Conservation (phyloP, 495 filamentous ascomycete genomes). For the Aspergillus incahuasiensis region DNA sequence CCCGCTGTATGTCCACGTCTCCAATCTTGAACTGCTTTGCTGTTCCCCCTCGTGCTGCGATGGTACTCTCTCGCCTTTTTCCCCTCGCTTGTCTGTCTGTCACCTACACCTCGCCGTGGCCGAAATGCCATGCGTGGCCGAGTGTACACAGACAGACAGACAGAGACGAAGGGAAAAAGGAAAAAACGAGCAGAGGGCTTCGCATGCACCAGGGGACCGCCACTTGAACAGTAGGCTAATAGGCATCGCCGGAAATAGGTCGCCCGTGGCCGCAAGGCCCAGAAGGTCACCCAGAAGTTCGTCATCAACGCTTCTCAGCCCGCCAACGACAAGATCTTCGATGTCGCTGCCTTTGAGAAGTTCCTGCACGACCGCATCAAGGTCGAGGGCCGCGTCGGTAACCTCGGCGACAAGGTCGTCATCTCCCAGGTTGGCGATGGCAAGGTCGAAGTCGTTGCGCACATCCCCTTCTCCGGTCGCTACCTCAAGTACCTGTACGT, state of each 20-base stretch:
- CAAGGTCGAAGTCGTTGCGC: slow-evolving; percentile 95
- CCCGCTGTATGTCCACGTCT: slow-evolving; percentile 64
- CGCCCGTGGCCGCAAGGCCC: slow-evolving; percentile 53
- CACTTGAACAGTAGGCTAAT: slow-evolving; percentile 95
- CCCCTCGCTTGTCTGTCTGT: too few species aligned
- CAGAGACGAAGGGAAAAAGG: neutral
- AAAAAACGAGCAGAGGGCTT: neutral
- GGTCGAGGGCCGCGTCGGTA: slow-evolving; percentile 95
- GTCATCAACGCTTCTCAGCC: slow-evolving; percentile 98
- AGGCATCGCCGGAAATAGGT: slow-evolving; percentile 32
- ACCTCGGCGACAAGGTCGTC: slow-evolving; percentile 89
- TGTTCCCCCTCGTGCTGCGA: slow-evolving; percentile 50
- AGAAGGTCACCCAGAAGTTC: slow-evolving; percentile 78
- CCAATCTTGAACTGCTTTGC: slow-evolving; percentile 71
- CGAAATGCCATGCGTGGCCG: too few species aligned
- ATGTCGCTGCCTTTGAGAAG: slow-evolving; percentile 97
- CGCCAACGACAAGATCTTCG: slow-evolving; percentile 99
- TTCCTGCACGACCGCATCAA: slow-evolving; percentile 99
- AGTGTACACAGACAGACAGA: too few species aligned
- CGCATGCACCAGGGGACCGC: slow-evolving; percentile 25
- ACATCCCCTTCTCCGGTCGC: slow-evolving; percentile 95
- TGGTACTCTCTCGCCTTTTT: neutral
- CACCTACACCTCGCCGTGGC: neutral
- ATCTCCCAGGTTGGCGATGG: slow-evolving; percentile 89
- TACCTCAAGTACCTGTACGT: slow-evolving; percentile 99